Conservation (phyloP, 768 basidiomycete species). For the Tulasnella sp. region DNA sequence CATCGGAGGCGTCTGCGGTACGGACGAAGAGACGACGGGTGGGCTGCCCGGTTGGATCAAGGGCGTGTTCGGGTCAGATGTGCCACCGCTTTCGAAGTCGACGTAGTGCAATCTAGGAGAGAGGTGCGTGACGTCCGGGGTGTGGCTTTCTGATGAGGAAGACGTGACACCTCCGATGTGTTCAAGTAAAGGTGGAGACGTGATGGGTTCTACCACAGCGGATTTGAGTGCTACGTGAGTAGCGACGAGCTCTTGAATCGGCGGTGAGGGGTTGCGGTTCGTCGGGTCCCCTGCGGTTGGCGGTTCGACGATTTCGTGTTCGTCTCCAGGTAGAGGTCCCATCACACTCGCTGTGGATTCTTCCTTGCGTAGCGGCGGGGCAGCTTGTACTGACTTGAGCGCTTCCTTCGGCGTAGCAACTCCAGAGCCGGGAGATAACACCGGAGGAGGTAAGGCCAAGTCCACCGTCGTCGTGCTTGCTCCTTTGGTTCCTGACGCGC, state of each 20-base stretch:
- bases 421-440: not conserved
- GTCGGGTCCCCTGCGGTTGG: constrained; percentile 9
- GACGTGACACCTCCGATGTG: not conserved
- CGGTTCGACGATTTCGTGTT: not conserved
- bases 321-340: not conserved
- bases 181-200: not conserved
- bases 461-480: not conserved
- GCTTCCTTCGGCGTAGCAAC: constrained; percentile 17
- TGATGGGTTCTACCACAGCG: constrained; percentile 45
- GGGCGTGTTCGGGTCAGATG: not conserved
- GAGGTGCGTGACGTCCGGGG: not conserved
- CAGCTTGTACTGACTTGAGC: constrained; percentile 5
- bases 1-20: constrained; percentile 1
- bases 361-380: not conserved
- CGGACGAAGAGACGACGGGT: not conserved
- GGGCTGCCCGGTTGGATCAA: constrained; percentile 7
- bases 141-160: not conserved
- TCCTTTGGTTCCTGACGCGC: not conserved
- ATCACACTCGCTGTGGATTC: not conserved
- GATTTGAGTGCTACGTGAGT: constrained; percentile 72
- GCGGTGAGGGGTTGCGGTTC: constrained; percentile 28
- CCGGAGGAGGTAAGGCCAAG: not conserved
- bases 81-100: not conserved
- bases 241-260: constrained; percentile 71
- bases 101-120: not conserved